Conservation (phyloP, 306 rosid species). For the Trifolium subterraneum region DNA sequence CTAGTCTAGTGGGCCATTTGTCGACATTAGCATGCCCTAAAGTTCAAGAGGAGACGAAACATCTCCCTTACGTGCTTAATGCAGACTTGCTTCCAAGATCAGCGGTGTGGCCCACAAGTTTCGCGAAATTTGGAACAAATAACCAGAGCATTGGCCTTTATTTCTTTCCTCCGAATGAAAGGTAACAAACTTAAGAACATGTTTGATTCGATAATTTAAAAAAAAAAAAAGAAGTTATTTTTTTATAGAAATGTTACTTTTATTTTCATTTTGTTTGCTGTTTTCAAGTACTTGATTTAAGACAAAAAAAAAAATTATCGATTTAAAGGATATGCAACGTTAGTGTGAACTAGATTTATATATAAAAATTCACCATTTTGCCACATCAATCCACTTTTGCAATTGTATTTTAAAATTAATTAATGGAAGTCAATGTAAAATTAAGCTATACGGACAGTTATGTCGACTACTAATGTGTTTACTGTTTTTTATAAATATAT, state of each 20-base stretch:
- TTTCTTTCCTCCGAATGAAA: constrained; percentile 65
- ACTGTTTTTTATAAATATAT: neutral
- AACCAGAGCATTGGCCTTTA: constrained; percentile 63
- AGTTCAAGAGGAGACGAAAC: constrained; percentile 57
- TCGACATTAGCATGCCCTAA: constrained; percentile 65
- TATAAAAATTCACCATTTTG: no score
- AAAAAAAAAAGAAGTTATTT: no score
- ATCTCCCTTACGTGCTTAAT: constrained; percentile 51
- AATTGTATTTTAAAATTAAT: no score
- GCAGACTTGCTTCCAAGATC: constrained; percentile 53
- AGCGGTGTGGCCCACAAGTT: constrained; percentile 70
- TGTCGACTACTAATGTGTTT: neutral
- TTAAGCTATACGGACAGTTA: neutral
- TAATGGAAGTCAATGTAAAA: no score
- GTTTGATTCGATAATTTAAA: neutral
- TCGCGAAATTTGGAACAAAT: constrained; percentile 55
- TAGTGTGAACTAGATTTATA: neutral
- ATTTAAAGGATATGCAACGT: neutral
- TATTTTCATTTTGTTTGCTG: no score
- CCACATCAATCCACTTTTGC: no score
- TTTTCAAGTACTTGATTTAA: no score
- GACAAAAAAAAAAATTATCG: no score
- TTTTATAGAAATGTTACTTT: no score
- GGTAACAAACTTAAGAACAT: constrained; percentile 47
- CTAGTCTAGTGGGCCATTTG: constrained; percentile 61